These are phyloP conservation scores for Coffea eugenioides DNA, from an alignment of 257 asterid species.

Conservation along the genomic window DNA sequence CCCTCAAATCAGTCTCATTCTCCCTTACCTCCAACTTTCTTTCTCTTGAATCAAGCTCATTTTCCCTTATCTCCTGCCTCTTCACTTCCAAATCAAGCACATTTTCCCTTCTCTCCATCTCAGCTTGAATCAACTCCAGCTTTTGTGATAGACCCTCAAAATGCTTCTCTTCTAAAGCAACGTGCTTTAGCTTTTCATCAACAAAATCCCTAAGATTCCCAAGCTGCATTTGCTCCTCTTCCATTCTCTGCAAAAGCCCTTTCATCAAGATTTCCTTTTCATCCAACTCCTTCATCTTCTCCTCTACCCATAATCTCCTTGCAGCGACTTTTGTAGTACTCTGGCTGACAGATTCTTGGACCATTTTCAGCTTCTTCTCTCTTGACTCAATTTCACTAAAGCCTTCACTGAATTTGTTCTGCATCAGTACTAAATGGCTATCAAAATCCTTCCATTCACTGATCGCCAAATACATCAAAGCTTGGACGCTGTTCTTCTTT, in stretches of 20 bases:
- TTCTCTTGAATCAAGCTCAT: neutral
- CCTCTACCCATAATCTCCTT: neutral
- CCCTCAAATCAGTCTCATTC: neutral
- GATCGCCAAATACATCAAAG: too few species aligned
- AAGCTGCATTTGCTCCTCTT: neutral
- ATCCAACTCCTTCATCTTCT: slow-evolving; percentile 15
- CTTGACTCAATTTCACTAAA: too few species aligned
- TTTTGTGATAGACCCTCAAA: slow-evolving; percentile 18
- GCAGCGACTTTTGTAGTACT: too few species aligned
- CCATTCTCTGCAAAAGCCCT: slow-evolving; percentile 4
- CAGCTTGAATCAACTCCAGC: neutral
- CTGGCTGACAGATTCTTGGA: too few species aligned
- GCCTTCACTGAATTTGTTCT: too few species aligned
- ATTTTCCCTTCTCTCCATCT: neutral
- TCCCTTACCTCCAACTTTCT: neutral
- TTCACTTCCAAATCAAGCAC: neutral
- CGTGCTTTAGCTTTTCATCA: slow-evolving; percentile 11
- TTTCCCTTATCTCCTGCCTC: neutral
- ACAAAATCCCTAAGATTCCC: neutral
- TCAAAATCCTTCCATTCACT: too few species aligned
- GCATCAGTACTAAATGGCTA: too few species aligned
- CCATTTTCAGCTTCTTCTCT: too few species aligned
- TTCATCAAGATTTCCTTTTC: slow-evolving; percentile 16
- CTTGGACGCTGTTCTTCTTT: too few species aligned
- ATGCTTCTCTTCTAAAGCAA: slow-evolving; percentile 12